Percentiles rank a stretch among this genome's conserved stretches.
Conservation (phyloP, 768 basidiomycete genomes). For the Suillus paluster region DNA sequence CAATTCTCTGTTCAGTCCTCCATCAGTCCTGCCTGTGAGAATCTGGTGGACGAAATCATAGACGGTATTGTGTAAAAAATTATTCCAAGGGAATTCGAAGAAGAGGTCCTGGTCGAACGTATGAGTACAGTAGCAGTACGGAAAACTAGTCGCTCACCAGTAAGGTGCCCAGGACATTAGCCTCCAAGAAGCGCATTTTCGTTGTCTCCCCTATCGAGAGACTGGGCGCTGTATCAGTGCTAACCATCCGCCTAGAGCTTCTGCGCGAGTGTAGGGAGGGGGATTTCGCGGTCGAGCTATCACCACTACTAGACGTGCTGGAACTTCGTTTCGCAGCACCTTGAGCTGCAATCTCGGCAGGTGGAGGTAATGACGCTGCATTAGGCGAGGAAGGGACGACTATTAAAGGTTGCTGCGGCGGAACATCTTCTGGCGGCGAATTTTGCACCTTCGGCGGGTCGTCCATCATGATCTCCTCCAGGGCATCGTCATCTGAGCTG, state of each 20-base stretch:
- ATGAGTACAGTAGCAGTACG: slow-evolving; percentile 4
- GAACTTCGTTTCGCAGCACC: slow-evolving; percentile 31
- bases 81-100: slow-evolving; percentile 97
- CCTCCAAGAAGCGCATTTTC: slow-evolving; percentile 78
- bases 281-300: slow-evolving; percentile 32
- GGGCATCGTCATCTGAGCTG: slow-evolving; percentile 77
- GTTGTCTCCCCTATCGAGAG: slow-evolving; percentile 76
- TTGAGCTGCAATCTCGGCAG: slow-evolving; percentile 34
- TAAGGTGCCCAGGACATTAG: slow-evolving; percentile 73
- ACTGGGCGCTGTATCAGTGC: slow-evolving; percentile 39
- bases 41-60: slow-evolving; percentile 97
- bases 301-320: slow-evolving; percentile 33
- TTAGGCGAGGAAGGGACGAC: slow-evolving; percentile 35
- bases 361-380: slow-evolving; percentile 33
- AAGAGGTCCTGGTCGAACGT: slow-evolving; percentile 73
- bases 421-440: slow-evolving; percentile 32
- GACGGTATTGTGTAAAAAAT: slow-evolving; percentile 94
- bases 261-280: slow-evolving; percentile 55
- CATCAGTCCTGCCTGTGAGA: slow-evolving; percentile 83
- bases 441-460: slow-evolving; percentile 50
- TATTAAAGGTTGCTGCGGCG: slow-evolving; percentile 37
- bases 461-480: slow-evolving; percentile 84
- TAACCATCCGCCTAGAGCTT: slow-evolving; percentile 52
- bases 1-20: slow-evolving; percentile 84
- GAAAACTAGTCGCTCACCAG: slow-evolving; percentile 56